These are phyloP conservation scores for Apiospora malaysiana DNA, from an alignment of 2,329 filamentous ascomycete species.

Conservation along the genomic window DNA sequence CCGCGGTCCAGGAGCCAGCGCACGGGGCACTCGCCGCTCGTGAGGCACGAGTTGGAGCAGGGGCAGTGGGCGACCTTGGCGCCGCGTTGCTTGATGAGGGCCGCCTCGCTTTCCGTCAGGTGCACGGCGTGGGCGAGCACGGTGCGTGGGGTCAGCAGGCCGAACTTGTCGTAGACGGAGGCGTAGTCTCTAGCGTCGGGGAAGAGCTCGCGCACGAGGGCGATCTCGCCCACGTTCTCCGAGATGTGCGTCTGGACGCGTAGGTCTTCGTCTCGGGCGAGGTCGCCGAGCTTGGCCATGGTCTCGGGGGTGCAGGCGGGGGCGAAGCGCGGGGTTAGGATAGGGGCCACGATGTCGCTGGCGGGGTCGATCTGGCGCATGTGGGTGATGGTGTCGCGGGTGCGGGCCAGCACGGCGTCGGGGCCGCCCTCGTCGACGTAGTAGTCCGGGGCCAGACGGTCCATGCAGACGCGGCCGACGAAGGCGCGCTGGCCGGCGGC, in stretches of 20 bases:
- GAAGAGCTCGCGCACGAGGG: conserved; percentile 73
- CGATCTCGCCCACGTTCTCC: conserved; percentile 78
- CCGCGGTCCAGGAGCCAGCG: conserved; percentile 75
- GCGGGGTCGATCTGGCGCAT: conserved; percentile 70
- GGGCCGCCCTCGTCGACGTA: conserved; percentile 75
- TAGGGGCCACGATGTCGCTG: conserved; percentile 71
- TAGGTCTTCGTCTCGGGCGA: conserved; percentile 67
- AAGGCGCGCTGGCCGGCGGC: conserved; percentile 83
- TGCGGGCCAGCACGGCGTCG: conserved; percentile 61
- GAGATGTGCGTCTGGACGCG: conserved; percentile 89
- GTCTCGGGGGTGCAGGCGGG: conserved; percentile 64
- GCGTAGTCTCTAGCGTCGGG: conserved; percentile 70
- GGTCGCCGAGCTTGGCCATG: conserved; percentile 66
- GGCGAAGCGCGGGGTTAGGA: conserved; percentile 78
- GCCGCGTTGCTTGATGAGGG: conserved; percentile 63
- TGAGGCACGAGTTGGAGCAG: conserved; percentile 82
- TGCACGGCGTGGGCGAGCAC: conserved; percentile 89
- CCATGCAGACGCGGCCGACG: conserved; percentile 96
- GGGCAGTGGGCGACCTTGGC: conserved; percentile 85
- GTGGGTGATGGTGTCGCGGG: conserved; percentile 67
- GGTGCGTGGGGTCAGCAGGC: conserved; percentile 73
- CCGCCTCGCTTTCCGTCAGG: conserved; percentile 69
- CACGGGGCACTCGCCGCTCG: conserved; percentile 78
- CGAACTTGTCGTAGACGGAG: conserved; percentile 76
- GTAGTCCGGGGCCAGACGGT: conserved; percentile 74